Conservation (phyloP, 208 protist species). For the Leishmania mexicana region DNA sequence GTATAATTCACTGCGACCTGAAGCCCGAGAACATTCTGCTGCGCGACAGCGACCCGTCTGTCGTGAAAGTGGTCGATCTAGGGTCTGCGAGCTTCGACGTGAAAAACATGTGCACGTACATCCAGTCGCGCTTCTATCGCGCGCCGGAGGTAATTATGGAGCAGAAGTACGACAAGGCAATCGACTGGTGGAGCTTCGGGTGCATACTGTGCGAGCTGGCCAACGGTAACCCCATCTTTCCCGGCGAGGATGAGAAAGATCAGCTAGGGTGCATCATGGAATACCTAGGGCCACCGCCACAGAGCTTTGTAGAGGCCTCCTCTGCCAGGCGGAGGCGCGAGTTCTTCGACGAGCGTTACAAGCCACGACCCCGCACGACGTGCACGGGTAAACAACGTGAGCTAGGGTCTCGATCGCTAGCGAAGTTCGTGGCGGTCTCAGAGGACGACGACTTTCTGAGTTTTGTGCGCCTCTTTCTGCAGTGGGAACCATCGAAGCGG, state of each 20-base stretch:
- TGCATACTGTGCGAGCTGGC: conserved; percentile 94
- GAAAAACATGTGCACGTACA: conserved; percentile 92
- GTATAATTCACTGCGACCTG: conserved; percentile 96
- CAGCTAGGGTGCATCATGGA: conserved; percentile 89
- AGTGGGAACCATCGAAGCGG: conserved; percentile 68
- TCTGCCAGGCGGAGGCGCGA: conserved; percentile 36
- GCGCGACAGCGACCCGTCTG: conserved; percentile 55
- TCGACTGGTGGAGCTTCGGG: conserved; percentile 95
- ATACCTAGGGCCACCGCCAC: conserved; percentile 81
- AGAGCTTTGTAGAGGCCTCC: conserved; percentile 40
- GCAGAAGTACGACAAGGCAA: conserved; percentile 67
- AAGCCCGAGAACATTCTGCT: conserved; percentile 98
- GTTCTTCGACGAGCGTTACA: conserved; percentile 51
- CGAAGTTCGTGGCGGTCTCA: conserved; percentile 56
- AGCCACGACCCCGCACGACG: conserved; percentile 50
- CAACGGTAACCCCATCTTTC: conserved; percentile 92
- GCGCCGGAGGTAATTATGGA: conserved; percentile 91
- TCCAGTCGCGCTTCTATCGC: conserved; percentile 92
- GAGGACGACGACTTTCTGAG: conserved; percentile 67
- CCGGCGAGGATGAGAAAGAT: conserved; percentile 86
- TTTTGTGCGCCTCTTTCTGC: conserved; percentile 71
- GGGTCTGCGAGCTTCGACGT: conserved; percentile 96
- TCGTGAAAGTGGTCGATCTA: conserved; percentile 98
- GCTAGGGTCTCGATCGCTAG: conserved; percentile 52
- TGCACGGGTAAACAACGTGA: conserved; percentile 37